Conservation (phyloP, 108 stramenopile species). For the Nitzschia inconspicua region DNA sequence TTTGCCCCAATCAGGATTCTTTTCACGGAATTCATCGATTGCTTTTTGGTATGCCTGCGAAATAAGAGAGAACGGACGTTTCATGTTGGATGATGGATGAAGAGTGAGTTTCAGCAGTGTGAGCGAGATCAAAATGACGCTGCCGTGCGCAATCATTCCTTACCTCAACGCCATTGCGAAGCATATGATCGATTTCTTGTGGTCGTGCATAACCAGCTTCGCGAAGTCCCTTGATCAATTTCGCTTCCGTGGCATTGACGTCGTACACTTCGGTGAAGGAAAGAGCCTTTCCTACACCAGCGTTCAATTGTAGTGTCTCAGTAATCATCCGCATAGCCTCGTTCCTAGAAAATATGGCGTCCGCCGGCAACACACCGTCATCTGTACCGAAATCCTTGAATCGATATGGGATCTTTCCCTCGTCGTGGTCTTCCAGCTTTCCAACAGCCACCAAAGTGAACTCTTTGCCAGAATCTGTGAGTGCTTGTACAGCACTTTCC, state of each 20-base stretch:
- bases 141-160: too few relatives aligned
- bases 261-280: slow-evolving; percentile 41
- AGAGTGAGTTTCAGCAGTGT: too few relatives aligned
- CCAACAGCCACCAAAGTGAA: slow-evolving; percentile 76
- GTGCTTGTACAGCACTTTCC: slow-evolving; percentile 37
- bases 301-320: slow-evolving; percentile 70
- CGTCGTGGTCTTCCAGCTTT: slow-evolving; percentile 58
- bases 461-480: slow-evolving; percentile 47
- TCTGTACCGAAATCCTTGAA: slow-evolving; percentile 38
- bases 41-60: slow-evolving; percentile 43
- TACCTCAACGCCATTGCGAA: slow-evolving; percentile 31
- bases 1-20: slow-evolving; percentile 27
- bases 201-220: slow-evolving; percentile 70
- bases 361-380: slow-evolving; percentile 12
- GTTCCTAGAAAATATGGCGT: slow-evolving; percentile 62
- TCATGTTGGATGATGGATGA: too few relatives aligned
- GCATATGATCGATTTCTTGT: slow-evolving; percentile 83
- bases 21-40: slow-evolving; percentile 31
- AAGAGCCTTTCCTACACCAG: slow-evolving; percentile 47
- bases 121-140: too few relatives aligned
- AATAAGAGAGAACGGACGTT: too few relatives aligned
- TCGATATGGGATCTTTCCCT: slow-evolving; percentile 60
- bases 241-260: slow-evolving; percentile 45
- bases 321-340: slow-evolving; percentile 74
- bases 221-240: slow-evolving; percentile 69